Conservation (phyloP, 139 green algal species). For the Auxenochlorella pyrenoidosa region DNA sequence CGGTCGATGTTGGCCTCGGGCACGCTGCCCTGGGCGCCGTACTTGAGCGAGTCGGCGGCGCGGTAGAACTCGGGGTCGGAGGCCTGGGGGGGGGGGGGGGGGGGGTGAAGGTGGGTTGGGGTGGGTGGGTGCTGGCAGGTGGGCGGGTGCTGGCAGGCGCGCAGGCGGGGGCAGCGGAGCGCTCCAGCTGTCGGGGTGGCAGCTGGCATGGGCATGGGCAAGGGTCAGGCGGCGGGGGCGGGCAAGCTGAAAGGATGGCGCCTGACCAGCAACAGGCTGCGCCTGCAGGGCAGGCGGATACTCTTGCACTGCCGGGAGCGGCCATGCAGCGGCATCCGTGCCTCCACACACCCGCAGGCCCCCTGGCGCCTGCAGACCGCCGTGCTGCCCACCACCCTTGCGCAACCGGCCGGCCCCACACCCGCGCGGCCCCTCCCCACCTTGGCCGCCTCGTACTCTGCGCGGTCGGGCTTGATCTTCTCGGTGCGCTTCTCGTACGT, state of each 20-base stretch:
- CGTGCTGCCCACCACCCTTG: too few species aligned
- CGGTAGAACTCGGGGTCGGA: constrained; percentile 82
- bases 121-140: too few species aligned
- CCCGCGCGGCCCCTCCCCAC: constrained; percentile 9
- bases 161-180: too few species aligned
- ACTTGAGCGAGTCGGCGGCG: constrained; percentile 74
- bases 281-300: not conserved
- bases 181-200: too few species aligned
- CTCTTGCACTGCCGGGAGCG: not conserved
- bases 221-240: too few species aligned
- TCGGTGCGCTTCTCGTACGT: constrained; percentile 88
- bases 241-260: not conserved
- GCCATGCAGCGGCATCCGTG: not conserved
- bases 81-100: not conserved
- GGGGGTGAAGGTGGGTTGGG: too few species aligned
- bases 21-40: constrained; percentile 70
- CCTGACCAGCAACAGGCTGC: not conserved
- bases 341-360: not conserved
- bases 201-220: too few species aligned
- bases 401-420: too few species aligned
- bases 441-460: constrained; percentile 88
- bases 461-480: constrained; percentile 56
- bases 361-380: too few species aligned
- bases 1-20: constrained; percentile 84
- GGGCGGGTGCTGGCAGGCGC: too few species aligned